phyloP scores from a whole-genome alignment of 805 yeast genomes.

The Torulaspora indica region DNA sequence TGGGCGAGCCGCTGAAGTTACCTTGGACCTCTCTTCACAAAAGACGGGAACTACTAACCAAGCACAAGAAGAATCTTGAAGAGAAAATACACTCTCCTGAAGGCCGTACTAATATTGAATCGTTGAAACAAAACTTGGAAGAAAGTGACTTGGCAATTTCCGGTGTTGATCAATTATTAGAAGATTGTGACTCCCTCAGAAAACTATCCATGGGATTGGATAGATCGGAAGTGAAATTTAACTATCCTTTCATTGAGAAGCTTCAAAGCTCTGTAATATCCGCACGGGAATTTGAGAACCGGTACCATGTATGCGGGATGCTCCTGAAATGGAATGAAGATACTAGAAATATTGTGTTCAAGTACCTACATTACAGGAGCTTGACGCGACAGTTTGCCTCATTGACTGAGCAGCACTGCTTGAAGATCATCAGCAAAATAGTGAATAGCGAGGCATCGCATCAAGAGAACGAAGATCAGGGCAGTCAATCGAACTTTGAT shows the following conservation, averaged over 20 bases:
- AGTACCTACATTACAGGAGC: constrained; percentile 50
- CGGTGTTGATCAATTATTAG: constrained; percentile 19
- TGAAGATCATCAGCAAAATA: constrained; percentile 48
- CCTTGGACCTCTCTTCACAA: constrained; percentile 21
- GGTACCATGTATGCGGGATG: constrained; percentile 68
- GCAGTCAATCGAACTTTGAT: neutral
- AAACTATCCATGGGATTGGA: constrained; percentile 12
- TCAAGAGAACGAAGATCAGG: neutral
- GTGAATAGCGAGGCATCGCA: constrained; percentile 31
- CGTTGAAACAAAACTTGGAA: constrained; percentile 25
- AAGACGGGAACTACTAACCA: constrained; percentile 24
- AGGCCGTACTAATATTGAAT: constrained; percentile 11
- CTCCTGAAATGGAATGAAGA: constrained; percentile 74
- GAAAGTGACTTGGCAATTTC: constrained; percentile 16
- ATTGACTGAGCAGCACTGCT: constrained; percentile 46
- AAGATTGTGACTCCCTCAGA: constrained; percentile 21
- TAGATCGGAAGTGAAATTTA: constrained; percentile 22
- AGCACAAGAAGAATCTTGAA: constrained; percentile 46
- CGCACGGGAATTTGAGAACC: constrained; percentile 40
- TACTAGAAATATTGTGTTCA: constrained; percentile 57
- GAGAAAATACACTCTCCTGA: constrained; percentile 32
- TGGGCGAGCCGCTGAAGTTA: constrained; percentile 27
- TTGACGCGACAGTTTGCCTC: constrained; percentile 42
- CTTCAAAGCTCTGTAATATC: constrained; percentile 11
- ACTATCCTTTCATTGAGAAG: constrained; percentile 30